phyloP scores from a whole-genome alignment of 805 yeast genomes.

The Barnettozyma siamensis region DNA sequence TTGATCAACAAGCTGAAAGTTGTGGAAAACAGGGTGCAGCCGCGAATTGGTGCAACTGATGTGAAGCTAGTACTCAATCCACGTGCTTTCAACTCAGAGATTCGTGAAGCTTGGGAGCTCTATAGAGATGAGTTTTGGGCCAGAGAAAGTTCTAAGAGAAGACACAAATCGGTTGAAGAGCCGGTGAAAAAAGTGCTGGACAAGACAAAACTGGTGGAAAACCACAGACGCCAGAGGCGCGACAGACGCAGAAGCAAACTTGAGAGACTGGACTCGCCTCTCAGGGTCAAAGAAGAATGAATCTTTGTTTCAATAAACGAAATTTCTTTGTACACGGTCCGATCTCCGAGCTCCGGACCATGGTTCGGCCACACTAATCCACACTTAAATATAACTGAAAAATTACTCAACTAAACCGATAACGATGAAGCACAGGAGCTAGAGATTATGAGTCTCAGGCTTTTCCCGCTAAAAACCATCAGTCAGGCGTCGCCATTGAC shows the following conservation, averaged over 20 bases:
- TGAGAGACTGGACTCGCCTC: background rate
- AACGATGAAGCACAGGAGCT: too few relatives aligned
- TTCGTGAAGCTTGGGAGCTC: constrained; percentile 91
- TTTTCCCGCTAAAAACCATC: background rate
- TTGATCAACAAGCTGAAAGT: constrained; percentile 9
- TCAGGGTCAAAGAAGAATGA: background rate
- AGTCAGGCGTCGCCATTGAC: background rate
- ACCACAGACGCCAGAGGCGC: constrained; percentile 35
- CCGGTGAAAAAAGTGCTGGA: constrained; percentile 13
- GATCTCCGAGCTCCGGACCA: background rate
- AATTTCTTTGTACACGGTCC: too few relatives aligned
- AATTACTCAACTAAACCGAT: too few relatives aligned
- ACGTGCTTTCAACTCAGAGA: constrained; percentile 72
- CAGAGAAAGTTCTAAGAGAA: constrained; percentile 66
- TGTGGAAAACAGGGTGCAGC: constrained; percentile 40
- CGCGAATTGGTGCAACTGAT: constrained; percentile 68
- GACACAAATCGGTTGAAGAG: constrained; percentile 22
- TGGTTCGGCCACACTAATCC: background rate
- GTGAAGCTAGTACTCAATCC: constrained; percentile 80
- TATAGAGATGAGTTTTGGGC: constrained; percentile 93
- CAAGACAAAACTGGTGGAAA: constrained; percentile 28
- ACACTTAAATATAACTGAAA: too few relatives aligned
- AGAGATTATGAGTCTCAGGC: constrained; percentile 1
- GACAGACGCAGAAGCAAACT: constrained; percentile 31
- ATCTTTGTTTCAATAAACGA: too few relatives aligned